Conservation (phyloP, 2,329 filamentous ascomycete genomes). For the Fusarium citri region DNA sequence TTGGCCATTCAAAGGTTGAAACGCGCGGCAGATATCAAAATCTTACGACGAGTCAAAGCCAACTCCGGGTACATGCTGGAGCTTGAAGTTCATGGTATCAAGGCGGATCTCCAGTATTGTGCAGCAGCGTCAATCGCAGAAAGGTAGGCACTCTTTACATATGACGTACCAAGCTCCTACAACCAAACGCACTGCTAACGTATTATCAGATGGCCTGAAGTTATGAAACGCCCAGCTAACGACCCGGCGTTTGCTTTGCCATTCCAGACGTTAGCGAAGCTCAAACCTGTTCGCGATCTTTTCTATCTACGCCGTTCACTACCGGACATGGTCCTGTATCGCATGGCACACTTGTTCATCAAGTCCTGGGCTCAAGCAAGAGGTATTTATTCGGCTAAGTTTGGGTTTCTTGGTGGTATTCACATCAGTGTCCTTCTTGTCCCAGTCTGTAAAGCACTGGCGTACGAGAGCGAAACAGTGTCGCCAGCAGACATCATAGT, state of each 20-base stretch:
- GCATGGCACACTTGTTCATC: constrained; percentile 68
- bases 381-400: constrained; percentile 73
- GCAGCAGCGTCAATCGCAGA: constrained; percentile 66
- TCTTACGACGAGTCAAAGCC: constrained; percentile 69
- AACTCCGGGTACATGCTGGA: constrained; percentile 73
- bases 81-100: constrained; percentile 67
- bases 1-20: constrained; percentile 67
- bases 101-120: constrained; percentile 75
- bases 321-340: constrained; percentile 69
- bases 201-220: constrained; percentile 56
- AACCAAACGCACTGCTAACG: background rate
- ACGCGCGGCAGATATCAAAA: constrained; percentile 59
- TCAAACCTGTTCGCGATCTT: constrained; percentile 73
- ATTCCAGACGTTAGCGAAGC: constrained; percentile 66
- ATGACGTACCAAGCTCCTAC: background rate
- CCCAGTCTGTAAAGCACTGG: constrained; percentile 67
- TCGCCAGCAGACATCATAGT: constrained; percentile 64
- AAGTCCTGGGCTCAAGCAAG: constrained; percentile 71
- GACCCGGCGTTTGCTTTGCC: constrained; percentile 68
- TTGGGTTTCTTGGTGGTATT: constrained; percentile 73
- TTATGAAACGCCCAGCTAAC: constrained; percentile 59
- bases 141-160: constrained; percentile 47
- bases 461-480: constrained; percentile 50
- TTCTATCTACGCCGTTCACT: constrained; percentile 70
- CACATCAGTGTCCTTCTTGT: constrained; percentile 73